Evolutionary conservation across 345 rosid genomes (phyloP), one percentile per base, ranked within the genome.

Genomic region (Combretum micranthum): DNA sequence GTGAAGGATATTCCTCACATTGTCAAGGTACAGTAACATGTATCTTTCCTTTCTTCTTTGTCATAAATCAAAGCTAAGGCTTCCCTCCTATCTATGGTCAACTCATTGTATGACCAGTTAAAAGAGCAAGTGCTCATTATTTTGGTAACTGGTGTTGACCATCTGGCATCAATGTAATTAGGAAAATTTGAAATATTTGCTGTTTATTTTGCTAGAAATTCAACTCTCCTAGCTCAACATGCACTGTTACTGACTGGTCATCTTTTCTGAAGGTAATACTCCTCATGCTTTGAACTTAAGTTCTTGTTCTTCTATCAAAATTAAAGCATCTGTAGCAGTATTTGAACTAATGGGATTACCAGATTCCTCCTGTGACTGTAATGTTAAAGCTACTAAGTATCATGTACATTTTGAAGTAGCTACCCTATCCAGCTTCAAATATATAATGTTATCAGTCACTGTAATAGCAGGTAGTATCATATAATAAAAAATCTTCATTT

Each of bases 201-300:
- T 55, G 13, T 57, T 69, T 67, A 23, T 55, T 39, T 43, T 52
- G 65, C 64, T 61, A 92, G 98, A 92, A 92, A 84, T 88, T 92
- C 77, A 84, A 88, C 76, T 88, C 91, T 32, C 98, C 96, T 64
- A 86, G 87, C 73, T 78, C 89, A 64, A 56, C 71, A 32, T 84
- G 82, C 63, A 78, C 93, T 55, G 61, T 68, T 71, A 65, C 84
- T 53, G 98, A 92, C 64, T 92, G 97, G 98, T 73, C 85, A 56
- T 79, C 94, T 32, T 86, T 92, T 75, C 61, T 83, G 72, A 92
- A 92, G 96, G 98, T 86, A 80, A 55, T 59, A 56, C 48, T 51
- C 13, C 50, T 20, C 56, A 17, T 20, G 43, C 32, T 51, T 59
- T 53, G 50, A 63, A 51, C 62, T 59, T 43, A 42, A 18, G 20